Conservation (phyloP, 1,139 yeast genomes). For the Yamadazyma songkhlaensis region DNA sequence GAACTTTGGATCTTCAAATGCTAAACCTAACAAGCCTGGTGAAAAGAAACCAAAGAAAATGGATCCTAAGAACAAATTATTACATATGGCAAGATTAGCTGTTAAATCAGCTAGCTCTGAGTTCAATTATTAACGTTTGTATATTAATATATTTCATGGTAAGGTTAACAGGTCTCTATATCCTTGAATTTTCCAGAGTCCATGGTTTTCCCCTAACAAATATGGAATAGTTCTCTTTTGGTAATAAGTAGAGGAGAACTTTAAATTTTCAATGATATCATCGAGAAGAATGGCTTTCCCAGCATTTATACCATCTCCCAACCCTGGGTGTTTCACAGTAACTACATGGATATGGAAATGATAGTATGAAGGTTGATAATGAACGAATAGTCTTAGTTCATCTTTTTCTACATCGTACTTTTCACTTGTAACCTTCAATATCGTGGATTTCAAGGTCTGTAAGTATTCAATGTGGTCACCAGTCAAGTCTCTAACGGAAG, state of each 20-base stretch:
- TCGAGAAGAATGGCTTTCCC: slow-evolving; percentile 85
- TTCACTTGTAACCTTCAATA: slow-evolving; percentile 47
- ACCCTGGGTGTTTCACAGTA: slow-evolving; percentile 66
- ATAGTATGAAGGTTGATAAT: slow-evolving; percentile 94
- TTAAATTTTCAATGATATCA: slow-evolving; percentile 73
- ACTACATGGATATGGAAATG: slow-evolving; percentile 95
- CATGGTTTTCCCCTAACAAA: slow-evolving; percentile 71
- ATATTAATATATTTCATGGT: neutral
- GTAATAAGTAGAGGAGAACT: slow-evolving; percentile 47
- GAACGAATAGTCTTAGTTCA: slow-evolving; percentile 71
- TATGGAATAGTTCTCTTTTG: slow-evolving; percentile 46
- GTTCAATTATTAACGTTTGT: slow-evolving; percentile 52
- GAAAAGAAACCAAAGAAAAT: slow-evolving; percentile 46
- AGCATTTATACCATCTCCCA: slow-evolving; percentile 66
- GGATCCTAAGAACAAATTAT: slow-evolving; percentile 68
- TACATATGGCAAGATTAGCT: slow-evolving; percentile 72
- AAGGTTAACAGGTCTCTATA: slow-evolving; percentile 14
- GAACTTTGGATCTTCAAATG: slow-evolving; percentile 24
- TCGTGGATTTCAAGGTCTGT: slow-evolving; percentile 37
- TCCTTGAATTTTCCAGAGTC: slow-evolving; percentile 56
- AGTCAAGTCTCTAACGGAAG: slow-evolving; percentile 73
- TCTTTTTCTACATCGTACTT: slow-evolving; percentile 37
- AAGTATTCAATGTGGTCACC: slow-evolving; percentile 59
- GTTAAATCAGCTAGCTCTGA: slow-evolving; percentile 64
- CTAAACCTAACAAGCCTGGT: slow-evolving; percentile 16